These are phyloP conservation scores for Paxillus rubicundulus DNA, from an alignment of 768 basidiomycete genomes.

Conservation along the genomic window DNA sequence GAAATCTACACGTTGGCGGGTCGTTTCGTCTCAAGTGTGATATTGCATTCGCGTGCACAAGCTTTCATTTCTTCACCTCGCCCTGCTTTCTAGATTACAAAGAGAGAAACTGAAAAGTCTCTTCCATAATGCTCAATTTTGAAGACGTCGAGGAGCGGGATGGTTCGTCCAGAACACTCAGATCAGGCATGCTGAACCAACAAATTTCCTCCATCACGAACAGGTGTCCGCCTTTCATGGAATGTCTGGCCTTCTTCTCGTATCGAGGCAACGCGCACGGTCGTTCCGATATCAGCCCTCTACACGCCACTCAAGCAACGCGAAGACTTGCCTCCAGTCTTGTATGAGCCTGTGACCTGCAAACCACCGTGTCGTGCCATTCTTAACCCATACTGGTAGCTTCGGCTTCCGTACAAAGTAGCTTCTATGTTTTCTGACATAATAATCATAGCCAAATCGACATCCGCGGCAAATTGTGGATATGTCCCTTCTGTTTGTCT, in stretches of 20 bases:
- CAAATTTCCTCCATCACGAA: background rate
- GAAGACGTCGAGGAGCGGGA: conserved; percentile 98
- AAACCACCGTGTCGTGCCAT: conserved; percentile 97
- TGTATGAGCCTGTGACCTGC: conserved; percentile 98
- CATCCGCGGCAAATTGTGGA: conserved; percentile 98
- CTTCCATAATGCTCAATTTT: conserved; percentile 67
- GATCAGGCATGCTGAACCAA: background rate
- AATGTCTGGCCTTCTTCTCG: conserved; percentile 98
- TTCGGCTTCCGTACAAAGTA: conserved; percentile 6
- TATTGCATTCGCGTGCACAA: conserved; percentile 14
- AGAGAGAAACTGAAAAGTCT: conserved; percentile 21
- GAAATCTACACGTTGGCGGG: conserved; percentile 26
- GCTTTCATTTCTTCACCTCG: conserved; percentile 40
- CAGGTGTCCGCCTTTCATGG: conserved; percentile 95
- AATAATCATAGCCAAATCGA: conserved; percentile 81
- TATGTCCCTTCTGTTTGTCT: conserved; percentile 96
- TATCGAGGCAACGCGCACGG: conserved; percentile 96
- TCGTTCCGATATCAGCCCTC: conserved; percentile 96
- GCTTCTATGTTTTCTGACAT: background rate
- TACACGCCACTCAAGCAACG: conserved; percentile 94
- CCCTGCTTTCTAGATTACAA: conserved; percentile 22
- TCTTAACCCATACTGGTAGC: conserved; percentile 94
- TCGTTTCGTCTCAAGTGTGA: conserved; percentile 24
- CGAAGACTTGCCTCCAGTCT: conserved; percentile 91
- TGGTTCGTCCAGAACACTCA: conserved; percentile 48